Evolutionary conservation across 768 basidiomycete genomes (phyloP), one percentile per base, ranked within the genome.

Genomic region (Pisolithus albus): DNA sequence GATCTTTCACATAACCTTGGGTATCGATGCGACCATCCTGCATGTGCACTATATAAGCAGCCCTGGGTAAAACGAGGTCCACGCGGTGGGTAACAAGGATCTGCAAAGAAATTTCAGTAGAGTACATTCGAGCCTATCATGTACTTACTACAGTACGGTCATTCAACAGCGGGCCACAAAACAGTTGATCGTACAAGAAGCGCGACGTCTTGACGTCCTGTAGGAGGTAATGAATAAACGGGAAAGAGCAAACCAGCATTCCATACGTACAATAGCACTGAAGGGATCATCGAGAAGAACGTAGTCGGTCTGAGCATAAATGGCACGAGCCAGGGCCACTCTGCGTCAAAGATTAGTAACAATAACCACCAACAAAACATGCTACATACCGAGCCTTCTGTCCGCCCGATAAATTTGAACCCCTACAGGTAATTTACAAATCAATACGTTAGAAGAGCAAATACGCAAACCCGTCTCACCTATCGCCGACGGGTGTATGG

Each of bases 81-180:
- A 92, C 83, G 60, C 92, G 89, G 55, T 92, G 90, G 0, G 88
- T 89, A 34, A 92, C 88, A 4, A 86, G 72, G 38, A 85, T 70
- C 83, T 83, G 52, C 2, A 9, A 16, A 34, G 10, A 1, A 26
- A 3, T 26, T 19, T 46, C 32, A 53, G 24, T 16, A 13, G 13
- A n/a, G 46, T 9, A 18, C 16, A 11, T 36, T 42, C 34, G 18
- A 13, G 8, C 19, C 36, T 47, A 15, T 34, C 7, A 36, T 2
- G 30, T n/a, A 63, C 74, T 53, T 52, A 84, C 74, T 32, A 91
- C 83, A 0, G 90, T 92, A 28, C 89, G 78, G 49, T 81, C 73
- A 1, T 71, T 72, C 3, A 90, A 61, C 19, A 92, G 72, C 1
- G 81, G 80, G 0, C 89, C 90, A 5, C 76, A 71, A 37, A 92